Evolutionary conservation across 2,329 filamentous ascomycete genomes (phyloP), one percentile per base, ranked within the genome.

Genomic region (Ophiostoma ips): DNA sequence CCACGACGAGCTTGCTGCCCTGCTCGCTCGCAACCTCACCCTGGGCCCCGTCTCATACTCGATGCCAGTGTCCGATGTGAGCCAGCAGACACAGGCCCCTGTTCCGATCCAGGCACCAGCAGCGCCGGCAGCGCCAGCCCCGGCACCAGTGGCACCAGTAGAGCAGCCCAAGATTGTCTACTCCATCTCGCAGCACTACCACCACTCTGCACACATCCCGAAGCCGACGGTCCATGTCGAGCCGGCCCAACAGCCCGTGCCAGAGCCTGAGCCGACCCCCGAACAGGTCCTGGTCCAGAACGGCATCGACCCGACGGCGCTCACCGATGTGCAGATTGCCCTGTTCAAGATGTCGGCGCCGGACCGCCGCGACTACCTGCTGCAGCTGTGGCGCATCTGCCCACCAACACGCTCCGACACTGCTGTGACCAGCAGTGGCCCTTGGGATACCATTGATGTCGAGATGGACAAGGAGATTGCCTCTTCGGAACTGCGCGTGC

Each of bases 341-440:
- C 77, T 95, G 37, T 94, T 94, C 71, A 77, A 77, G 56, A 79
- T 81, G 54, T 87, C 86, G 48, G 81, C 84, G 51, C 69, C 76
- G 21, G 72, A 81, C 40, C 86, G 94, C 64, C 79, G 83, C 59
- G 68, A 81, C 51, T 78, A 86, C 19, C 72, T 95, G 15, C 71
- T 94, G 36, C 83, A 94, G 63, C 77, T 94, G 15, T 95, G 88
- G 88, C 81, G 79, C 52, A 87, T 89, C 57, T 86, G 79, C 52
- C 85, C 85, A 19, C 84, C 84, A 0, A 75, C 71, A 38, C 76
- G 75, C 54, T 68, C 49, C 1, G 31, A 40, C 49, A 76, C 77
- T 55, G 68, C 72, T 2, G 66, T 24, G 7, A 46, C 46, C 1
- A 41, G 46, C 13, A 45, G 71, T 10, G 61, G 78, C 10, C 71